Evolutionary conservation across 169 alveolate species (phyloP).

Genomic region (Plasmodium knowlesi): DNA sequence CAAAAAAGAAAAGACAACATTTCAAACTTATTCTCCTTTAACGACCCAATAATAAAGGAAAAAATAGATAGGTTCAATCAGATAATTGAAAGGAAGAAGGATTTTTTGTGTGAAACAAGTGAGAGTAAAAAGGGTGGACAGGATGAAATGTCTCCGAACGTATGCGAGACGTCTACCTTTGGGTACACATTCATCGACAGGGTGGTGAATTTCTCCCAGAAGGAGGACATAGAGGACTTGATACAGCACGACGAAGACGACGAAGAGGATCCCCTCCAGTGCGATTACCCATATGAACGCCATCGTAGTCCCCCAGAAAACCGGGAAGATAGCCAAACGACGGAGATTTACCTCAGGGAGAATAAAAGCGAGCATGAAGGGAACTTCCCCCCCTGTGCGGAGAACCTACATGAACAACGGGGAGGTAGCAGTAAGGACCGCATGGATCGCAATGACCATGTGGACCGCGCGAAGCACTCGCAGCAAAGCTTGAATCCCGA

Average conservation of each 20-base stretch:
- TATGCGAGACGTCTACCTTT: constrained; percentile 65
- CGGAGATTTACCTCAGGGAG: not conserved
- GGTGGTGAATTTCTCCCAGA: not conserved
- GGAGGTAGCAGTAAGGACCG: not conserved
- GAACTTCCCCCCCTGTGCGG: not conserved
- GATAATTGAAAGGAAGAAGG: constrained; percentile 62
- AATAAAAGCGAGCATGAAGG: not conserved
- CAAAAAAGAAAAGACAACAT: constrained; percentile 51
- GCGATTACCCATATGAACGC: not conserved
- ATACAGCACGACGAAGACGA: constrained; percentile 66
- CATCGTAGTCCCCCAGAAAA: not conserved
- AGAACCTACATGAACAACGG: not conserved
- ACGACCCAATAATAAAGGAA: constrained; percentile 59
- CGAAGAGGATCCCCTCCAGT: not conserved
- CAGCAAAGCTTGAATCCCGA: not conserved
- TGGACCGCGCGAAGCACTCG: not conserved
- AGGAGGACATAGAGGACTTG: constrained; percentile 57
- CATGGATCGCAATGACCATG: no score
- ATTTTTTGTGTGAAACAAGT: not conserved
- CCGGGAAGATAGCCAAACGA: not conserved
- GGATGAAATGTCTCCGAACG: constrained; percentile 17
- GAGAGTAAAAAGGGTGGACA: constrained; percentile 4
- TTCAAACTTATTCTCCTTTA: constrained; percentile 43
- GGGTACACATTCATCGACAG: constrained; percentile 67
- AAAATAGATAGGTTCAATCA: constrained; percentile 43